Evolutionary conservation across 805 yeast species (phyloP), one percentile per base, ranked within the genome.

Genomic region (Grigorovia humatica): DNA sequence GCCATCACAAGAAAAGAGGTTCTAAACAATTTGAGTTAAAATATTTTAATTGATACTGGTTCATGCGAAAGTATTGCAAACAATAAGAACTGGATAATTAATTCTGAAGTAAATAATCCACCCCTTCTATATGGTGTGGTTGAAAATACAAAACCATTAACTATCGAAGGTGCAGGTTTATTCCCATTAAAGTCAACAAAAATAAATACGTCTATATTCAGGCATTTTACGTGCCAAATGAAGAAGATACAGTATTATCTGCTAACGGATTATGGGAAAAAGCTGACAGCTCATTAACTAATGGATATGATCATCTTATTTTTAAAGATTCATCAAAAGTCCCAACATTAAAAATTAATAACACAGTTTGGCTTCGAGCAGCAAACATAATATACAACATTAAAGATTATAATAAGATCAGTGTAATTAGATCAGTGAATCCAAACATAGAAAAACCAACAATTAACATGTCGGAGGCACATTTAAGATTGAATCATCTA

Each of bases 171-270:
- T 6, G 15, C 15, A 11, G 48, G 47, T 32, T 43, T 27, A 7
- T 51, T 8, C 43, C 44, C 12, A 41, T 49, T 29, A 49, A 41
- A 27, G 18, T 38, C 4, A 30, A n/a, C 9, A 38, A 32, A n/a
- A 18, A 32, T n/a, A 27, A 42, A n/a, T 12, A 15, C 2, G 17
- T 35, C 1, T 27, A 23, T 23, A 15, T 43, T 6, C 9, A 15
- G 3, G 50, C 44, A 5, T 43, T 19, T 20, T 47, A 45, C 35
- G 43, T 38, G n/a, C 50, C 52, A 4, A 9, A 38, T 11, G 47
- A 50, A 17, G 52, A 51, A 19, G 47, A 49, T 2, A 46, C 49
- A 4, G 46, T 51, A 27, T 9, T 51, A 17, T 45, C 49, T 9
- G 51, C 49, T 30, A 20, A 29, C n/a, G 9, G 46, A 35, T 32